phyloP scores from a whole-genome alignment of 2,329 filamentous ascomycete genomes.

The Grosmannia serpens region DNA sequence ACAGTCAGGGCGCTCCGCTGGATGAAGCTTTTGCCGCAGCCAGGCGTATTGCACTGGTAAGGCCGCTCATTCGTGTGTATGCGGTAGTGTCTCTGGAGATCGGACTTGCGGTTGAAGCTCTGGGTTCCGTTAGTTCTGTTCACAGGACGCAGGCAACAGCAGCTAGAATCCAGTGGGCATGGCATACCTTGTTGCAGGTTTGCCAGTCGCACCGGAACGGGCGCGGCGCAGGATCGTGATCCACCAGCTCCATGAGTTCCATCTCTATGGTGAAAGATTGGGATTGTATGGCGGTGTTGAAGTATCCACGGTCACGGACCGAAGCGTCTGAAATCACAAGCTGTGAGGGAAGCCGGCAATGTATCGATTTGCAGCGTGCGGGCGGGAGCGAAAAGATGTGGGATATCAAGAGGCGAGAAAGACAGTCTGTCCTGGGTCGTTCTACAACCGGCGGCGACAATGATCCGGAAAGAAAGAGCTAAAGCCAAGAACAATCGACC shows the following conservation, averaged over 20 bases:
- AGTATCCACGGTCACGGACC: constrained; percentile 1
- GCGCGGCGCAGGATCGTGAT: constrained; percentile 50
- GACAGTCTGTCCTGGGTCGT: background rate
- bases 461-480: background rate
- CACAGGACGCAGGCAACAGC: background rate
- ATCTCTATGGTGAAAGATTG: constrained; percentile 24
- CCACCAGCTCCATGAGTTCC: constrained; percentile 55
- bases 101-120: constrained; percentile 64
- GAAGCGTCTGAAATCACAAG: background rate
- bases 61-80: constrained; percentile 63
- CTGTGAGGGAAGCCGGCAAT: background rate
- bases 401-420: background rate
- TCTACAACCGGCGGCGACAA: constrained; percentile 4
- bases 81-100: constrained; percentile 57
- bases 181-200: constrained; percentile 46
- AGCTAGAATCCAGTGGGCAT: constrained; percentile 11
- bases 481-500: background rate
- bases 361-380: background rate
- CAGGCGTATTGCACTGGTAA: constrained; percentile 47
- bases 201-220: constrained; percentile 55
- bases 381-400: background rate
- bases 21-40: constrained; percentile 60
- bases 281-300: background rate
- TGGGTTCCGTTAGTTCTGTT: constrained; percentile 18
- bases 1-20: constrained; percentile 60